Conservation (phyloP, 768 basidiomycete genomes). For the Trametes elegans region DNA sequence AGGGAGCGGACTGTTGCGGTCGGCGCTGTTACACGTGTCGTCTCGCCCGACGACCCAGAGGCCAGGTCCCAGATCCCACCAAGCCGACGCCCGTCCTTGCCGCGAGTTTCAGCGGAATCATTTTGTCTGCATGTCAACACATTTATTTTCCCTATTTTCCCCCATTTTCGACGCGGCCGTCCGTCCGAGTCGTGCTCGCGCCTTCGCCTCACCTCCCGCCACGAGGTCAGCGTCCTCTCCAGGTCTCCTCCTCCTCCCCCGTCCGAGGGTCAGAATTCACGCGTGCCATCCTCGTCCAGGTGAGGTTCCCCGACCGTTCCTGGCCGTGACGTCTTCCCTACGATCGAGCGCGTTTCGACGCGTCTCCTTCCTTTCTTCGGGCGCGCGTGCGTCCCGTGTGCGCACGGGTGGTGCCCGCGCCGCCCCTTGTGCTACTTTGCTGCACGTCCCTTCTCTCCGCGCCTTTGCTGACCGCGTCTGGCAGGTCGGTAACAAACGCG, state of each 20-base stretch:
- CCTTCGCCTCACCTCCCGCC: slow-evolving; percentile 18
- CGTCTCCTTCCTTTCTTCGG: slow-evolving; percentile 20
- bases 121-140: slow-evolving; percentile 23
- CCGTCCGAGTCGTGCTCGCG: slow-evolving; percentile 18
- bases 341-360: slow-evolving; percentile 15
- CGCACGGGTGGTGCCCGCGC: too few relatives aligned
- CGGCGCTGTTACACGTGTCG: slow-evolving; percentile 30
- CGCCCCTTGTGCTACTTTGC: not conserved
- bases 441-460: not conserved
- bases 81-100: too few relatives aligned
- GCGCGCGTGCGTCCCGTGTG: not conserved
- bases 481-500: slow-evolving; percentile 16
- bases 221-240: slow-evolving; percentile 17
- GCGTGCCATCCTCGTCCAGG: slow-evolving; percentile 13
- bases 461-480: slow-evolving; percentile 6
- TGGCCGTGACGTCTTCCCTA: slow-evolving; percentile 13
- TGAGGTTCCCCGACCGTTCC: slow-evolving; percentile 4
- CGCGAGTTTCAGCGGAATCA: slow-evolving; percentile 30
- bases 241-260: slow-evolving; percentile 5
- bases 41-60: slow-evolving; percentile 6
- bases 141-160: slow-evolving; percentile 25
- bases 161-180: slow-evolving; percentile 17
- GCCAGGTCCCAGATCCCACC: too few relatives aligned
- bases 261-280: slow-evolving; percentile 7
- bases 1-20: slow-evolving; percentile 18